These are phyloP conservation scores for Fusarium multiceps DNA, from an alignment of 2,329 filamentous ascomycete species.

Conservation along the genomic window DNA sequence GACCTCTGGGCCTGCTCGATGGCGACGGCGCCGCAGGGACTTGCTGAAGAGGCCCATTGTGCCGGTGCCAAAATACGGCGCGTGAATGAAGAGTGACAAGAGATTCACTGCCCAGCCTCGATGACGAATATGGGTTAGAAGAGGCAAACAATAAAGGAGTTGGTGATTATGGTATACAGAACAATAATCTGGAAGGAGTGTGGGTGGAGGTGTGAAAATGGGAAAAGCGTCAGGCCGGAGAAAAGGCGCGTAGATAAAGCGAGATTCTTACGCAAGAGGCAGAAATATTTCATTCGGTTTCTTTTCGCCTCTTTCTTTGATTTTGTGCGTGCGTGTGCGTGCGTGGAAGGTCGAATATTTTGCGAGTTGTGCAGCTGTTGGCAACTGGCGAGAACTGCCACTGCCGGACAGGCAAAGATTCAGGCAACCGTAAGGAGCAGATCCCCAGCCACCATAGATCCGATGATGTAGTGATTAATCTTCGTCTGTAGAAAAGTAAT, in stretches of 20 bases:
- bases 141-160: neutral
- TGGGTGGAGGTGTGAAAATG: neutral
- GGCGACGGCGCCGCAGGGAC: constrained; percentile 25
- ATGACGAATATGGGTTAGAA: neutral
- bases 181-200: constrained; percentile 19
- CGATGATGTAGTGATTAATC: neutral
- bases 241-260: neutral
- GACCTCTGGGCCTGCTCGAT: constrained; percentile 31
- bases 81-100: neutral
- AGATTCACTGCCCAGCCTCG: neutral
- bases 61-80: neutral
- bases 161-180: constrained; percentile 1
- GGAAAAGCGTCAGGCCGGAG: neutral
- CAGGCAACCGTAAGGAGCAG: neutral
- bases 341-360: neutral
- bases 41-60: constrained; percentile 41
- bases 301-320: neutral
- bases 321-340: neutral
- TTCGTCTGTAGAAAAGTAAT: neutral
- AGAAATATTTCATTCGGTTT: neutral
- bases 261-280: neutral
- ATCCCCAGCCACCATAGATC: neutral
- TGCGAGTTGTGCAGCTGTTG: constrained; percentile 10
- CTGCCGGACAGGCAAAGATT: neutral
- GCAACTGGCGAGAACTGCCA: constrained; percentile 31